phyloP scores from a whole-genome alignment of 495 filamentous ascomycete genomes.

The Daldinia vernicosa region DNA sequence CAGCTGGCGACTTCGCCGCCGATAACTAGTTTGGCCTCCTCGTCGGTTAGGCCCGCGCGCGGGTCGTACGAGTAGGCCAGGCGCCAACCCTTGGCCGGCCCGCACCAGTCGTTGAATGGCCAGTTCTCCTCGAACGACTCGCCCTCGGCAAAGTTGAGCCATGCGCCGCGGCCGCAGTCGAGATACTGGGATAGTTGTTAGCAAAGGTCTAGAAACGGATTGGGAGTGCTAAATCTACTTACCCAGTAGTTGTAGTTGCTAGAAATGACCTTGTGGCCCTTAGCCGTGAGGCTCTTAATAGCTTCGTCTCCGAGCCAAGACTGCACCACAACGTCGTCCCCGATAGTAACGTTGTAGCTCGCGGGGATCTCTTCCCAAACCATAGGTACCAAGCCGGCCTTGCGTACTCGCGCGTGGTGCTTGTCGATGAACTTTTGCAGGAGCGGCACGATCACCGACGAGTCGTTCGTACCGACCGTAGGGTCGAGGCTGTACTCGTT shows the following conservation, averaged over 20 bases:
- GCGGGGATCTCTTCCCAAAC: conserved; percentile 87
- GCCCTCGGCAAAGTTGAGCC: conserved; percentile 70
- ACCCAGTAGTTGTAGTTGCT: conserved; percentile 83
- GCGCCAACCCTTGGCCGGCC: conserved; percentile 78
- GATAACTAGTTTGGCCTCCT: conserved; percentile 69
- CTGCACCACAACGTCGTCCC: conserved; percentile 71
- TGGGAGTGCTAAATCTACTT: conserved; percentile 26
- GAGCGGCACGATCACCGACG: conserved; percentile 69
- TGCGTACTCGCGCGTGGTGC: conserved; percentile 66
- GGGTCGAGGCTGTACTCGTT: conserved; percentile 78
- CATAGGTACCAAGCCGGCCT: conserved; percentile 69
- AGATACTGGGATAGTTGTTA: conserved; percentile 64
- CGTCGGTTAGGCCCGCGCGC: conserved; percentile 62
- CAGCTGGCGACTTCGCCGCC: conserved; percentile 82
- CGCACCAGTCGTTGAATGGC: conserved; percentile 81
- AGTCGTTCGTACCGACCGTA: conserved; percentile 68
- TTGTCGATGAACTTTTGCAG: conserved; percentile 76
- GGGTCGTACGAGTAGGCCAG: conserved; percentile 81
- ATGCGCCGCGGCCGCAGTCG: conserved; percentile 82
- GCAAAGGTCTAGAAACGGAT: conserved; percentile 1
- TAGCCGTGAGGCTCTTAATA: conserved; percentile 61
- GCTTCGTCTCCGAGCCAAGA: conserved; percentile 70
- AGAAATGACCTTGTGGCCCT: conserved; percentile 72
- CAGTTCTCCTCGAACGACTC: conserved; percentile 56
- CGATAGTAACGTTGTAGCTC: conserved; percentile 75